Evolutionary conservation across 2,329 filamentous ascomycete species (phyloP).

Genomic region (Cytospora piceicola): DNA sequence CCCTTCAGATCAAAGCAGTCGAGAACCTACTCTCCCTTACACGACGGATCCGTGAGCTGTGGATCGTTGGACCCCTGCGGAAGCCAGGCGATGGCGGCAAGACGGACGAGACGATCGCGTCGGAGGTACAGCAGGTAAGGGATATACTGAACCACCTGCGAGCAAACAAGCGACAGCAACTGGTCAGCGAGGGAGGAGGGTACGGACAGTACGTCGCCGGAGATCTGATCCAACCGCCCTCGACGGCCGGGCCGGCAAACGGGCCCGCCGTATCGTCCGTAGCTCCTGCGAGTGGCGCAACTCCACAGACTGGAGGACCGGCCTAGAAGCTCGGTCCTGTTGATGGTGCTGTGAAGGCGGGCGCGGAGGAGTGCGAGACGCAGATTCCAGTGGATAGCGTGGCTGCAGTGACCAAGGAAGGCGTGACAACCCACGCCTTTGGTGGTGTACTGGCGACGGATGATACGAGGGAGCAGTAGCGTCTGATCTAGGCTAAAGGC

Average conservation of each 20-base stretch:
- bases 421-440: neutral
- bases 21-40: conserved; percentile 52
- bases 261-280: neutral
- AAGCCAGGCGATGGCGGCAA: conserved; percentile 48
- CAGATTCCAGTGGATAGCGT: neutral
- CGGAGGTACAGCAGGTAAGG: conserved; percentile 44
- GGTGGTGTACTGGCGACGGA: neutral
- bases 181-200: conserved; percentile 32
- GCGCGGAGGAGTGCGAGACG: neutral
- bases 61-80: conserved; percentile 53
- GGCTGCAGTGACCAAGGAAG: neutral
- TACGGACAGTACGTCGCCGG: conserved; percentile 35
- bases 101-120: conserved; percentile 41
- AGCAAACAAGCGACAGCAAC: conserved; percentile 32
- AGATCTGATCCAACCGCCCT: conserved; percentile 14
- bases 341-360: neutral
- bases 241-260: neutral
- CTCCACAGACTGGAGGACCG: conserved; percentile 7
- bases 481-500: neutral
- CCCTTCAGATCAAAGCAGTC: conserved; percentile 43
- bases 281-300: conserved; percentile 6
- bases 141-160: conserved; percentile 40
- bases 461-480: neutral
- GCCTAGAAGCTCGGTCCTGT: neutral
- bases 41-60: conserved; percentile 54